Evolutionary conservation across 2,329 filamentous ascomycete genomes (phyloP), one percentile per base, ranked within the genome.

Genomic region (Scolecobasidium constrictum): DNA sequence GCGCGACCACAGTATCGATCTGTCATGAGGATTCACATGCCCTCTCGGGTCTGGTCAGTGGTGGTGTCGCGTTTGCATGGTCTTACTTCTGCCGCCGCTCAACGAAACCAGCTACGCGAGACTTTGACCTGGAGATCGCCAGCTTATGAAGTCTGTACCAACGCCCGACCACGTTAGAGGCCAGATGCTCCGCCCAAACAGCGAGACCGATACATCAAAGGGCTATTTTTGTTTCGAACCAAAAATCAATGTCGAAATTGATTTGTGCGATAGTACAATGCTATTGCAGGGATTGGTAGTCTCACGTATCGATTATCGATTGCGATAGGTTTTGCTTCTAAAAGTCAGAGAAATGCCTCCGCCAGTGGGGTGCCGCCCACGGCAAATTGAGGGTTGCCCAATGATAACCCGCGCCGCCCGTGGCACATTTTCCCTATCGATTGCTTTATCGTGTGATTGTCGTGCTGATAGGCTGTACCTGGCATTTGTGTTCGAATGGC

Each of bases 391-490:
- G 26, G 26, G 26, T 31, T 31, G 26, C n/a, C 26, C 26, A 31
- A 31, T 31, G 26, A 7, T 7, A 31, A 9, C 26, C 26, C 26
- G 26, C 26, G 26, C 26, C 26, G 26, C n/a, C n/a, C 26, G 26
- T 31, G 26, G 26, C 26, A 9, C 26, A 9, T n/a, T 31, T 31
- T 31, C n/a, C 26, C 26, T 31, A 31, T 31, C 26, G 26, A 31
- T 31, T 31, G 26, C 26, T 31, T 31, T 31, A 31, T 31, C 26
- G 26, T n/a, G 26, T 31, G 26, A 31, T n/a, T 31, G 26, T 31
- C 9, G 9, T 31, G 26, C 9, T 31, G 26, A 31, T 31, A 31
- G 26, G 26, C 26, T 31, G 26, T n/a, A n/a, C n/a, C n/a, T n/a
- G n/a, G n/a, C n/a, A n/a, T n/a, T n/a, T n/a, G n/a, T n/a, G n/a